phyloP scores from a whole-genome alignment of 345 rosid genomes.

The Excoecaria agallocha region DNA sequence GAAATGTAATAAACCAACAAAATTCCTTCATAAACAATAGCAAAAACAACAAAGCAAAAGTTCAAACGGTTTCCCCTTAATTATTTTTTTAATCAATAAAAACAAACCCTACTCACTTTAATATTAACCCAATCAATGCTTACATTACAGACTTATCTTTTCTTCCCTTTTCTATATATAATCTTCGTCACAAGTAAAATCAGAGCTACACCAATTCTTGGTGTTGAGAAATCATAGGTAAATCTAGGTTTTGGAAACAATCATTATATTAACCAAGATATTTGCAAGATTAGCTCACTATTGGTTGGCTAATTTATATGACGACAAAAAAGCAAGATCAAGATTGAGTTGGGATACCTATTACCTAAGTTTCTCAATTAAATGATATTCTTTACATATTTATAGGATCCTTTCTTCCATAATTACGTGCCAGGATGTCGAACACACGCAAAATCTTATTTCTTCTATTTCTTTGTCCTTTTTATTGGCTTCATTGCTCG shows the following conservation, averaged over 20 bases:
- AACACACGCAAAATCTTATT: slow-evolving; percentile 35
- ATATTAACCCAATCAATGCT: slow-evolving; percentile 14
- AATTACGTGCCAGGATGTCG: slow-evolving; percentile 49
- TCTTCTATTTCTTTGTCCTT: slow-evolving; percentile 44
- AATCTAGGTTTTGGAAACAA: not conserved
- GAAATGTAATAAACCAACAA: slow-evolving; percentile 12
- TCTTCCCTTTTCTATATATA: not conserved
- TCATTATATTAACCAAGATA: not conserved
- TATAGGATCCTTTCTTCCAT: slow-evolving; percentile 32
- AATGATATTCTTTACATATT: not conserved
- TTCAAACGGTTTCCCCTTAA: not conserved
- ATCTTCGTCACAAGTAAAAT: not conserved
- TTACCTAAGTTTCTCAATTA: not conserved
- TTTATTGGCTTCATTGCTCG: slow-evolving; percentile 27
- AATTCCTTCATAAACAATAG: slow-evolving; percentile 13
- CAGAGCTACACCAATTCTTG: slow-evolving; percentile 13
- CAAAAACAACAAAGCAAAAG: slow-evolving; percentile 25
- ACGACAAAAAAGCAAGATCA: slow-evolving; percentile 27
- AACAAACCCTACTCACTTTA: not conserved
- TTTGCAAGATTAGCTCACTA: slow-evolving; percentile 27
- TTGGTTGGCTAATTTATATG: slow-evolving; percentile 17
- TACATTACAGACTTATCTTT: slow-evolving; percentile 9
- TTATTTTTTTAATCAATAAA: not conserved
- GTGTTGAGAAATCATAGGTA: not conserved
- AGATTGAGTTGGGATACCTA: slow-evolving; percentile 32